phyloP scores from a whole-genome alignment of 1,284 basidiomycete genomes.

The Malassezia sympodialis region DNA sequence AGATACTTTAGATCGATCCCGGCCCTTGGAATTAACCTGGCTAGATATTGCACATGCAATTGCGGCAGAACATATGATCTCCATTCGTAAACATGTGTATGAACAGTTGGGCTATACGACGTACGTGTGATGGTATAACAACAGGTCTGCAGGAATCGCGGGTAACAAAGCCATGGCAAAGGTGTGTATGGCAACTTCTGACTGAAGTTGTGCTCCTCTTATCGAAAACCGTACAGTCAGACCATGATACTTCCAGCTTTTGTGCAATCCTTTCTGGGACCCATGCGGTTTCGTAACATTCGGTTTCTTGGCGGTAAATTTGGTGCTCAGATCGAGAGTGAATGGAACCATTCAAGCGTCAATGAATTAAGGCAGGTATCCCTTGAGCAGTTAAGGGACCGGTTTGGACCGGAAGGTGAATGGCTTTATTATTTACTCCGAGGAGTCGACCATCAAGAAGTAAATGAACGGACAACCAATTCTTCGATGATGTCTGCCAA shows the following conservation, averaged over 20 bases:
- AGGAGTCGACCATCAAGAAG: conserved; percentile 85
- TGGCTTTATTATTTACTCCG: conserved; percentile 68
- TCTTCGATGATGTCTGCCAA: conserved; percentile 43
- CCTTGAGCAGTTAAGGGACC: conserved; percentile 67
- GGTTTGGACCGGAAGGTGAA: conserved; percentile 65
- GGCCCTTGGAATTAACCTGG: conserved; percentile 56
- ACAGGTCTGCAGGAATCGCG: conserved; percentile 74
- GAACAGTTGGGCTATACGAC: conserved; percentile 78
- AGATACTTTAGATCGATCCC: conserved; percentile 21
- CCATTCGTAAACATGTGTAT: conserved; percentile 61
- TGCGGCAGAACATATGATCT: conserved; percentile 77
- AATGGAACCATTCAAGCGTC: conserved; percentile 78
- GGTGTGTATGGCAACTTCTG: not conserved
- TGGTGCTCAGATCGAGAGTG: conserved; percentile 71
- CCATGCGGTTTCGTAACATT: conserved; percentile 53
- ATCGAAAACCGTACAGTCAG: conserved; percentile 39
- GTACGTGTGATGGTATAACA: not conserved
- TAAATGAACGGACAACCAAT: conserved; percentile 51
- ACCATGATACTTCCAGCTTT: conserved; percentile 34
- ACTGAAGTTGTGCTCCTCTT: conserved; percentile 51
- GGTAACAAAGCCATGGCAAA: conserved; percentile 90
- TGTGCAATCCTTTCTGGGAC: conserved; percentile 29
- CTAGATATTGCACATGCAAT: conserved; percentile 82
- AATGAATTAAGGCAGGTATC: conserved; percentile 57
- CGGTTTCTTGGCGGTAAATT: conserved; percentile 90